Evolutionary conservation across 495 filamentous ascomycete genomes (phyloP).

Genomic region (Neurospora hispaniola): DNA sequence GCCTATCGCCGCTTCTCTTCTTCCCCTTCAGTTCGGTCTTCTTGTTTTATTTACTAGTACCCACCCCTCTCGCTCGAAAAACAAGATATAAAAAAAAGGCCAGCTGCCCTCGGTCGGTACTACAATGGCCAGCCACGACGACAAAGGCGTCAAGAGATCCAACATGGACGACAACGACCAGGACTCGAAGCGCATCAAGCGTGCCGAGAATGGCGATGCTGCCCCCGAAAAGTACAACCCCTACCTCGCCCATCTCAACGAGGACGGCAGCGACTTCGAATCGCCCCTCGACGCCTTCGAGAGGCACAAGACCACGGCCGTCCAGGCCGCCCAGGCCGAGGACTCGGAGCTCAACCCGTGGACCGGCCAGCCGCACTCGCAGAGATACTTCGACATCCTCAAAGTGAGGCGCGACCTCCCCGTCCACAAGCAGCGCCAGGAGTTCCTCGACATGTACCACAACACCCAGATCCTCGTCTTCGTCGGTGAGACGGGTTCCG

Average conservation of each 20-base stretch:
- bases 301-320: slow-evolving; percentile 72
- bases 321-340: slow-evolving; percentile 61
- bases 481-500: slow-evolving; percentile 97
- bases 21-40: neutral
- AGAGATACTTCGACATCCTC: slow-evolving; percentile 80
- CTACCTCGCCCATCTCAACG: slow-evolving; percentile 86
- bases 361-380: slow-evolving; percentile 62
- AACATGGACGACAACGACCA: slow-evolving; percentile 19
- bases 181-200: slow-evolving; percentile 25
- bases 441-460: slow-evolving; percentile 89
- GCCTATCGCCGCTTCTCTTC: neutral
- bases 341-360: slow-evolving; percentile 79
- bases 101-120: neutral
- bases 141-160: slow-evolving; percentile 20
- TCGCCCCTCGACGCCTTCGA: slow-evolving; percentile 53
- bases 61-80: neutral
- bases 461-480: slow-evolving; percentile 92
- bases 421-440: slow-evolving; percentile 81
- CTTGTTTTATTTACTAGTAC: neutral
- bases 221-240: slow-evolving; percentile 49
- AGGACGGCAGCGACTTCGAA: slow-evolving; percentile 32
- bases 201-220: slow-evolving; percentile 19
- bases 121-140: neutral
- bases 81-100: neutral
- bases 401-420: slow-evolving; percentile 75